phyloP scores from a whole-genome alignment of 805 yeast genomes.

The fission yeast (Schizosaccharomyces pombe) region DNA sequence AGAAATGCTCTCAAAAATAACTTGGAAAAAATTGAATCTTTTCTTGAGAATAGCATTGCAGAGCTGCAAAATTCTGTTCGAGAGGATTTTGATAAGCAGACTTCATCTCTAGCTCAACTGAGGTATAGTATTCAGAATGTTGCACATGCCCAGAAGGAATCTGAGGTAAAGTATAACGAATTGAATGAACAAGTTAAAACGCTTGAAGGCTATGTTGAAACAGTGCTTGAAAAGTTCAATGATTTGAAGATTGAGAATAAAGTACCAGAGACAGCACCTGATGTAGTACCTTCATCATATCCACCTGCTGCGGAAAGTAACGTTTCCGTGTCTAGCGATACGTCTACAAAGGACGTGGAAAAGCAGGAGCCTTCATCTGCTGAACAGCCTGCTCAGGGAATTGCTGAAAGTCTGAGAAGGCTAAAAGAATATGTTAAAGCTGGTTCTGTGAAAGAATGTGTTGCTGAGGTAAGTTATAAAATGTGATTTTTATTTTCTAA shows the following conservation, averaged over 20 bases:
- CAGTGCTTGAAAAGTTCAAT: not conserved
- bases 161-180: not conserved
- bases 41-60: not conserved
- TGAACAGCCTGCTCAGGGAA: too few relatives aligned
- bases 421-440: too few relatives aligned
- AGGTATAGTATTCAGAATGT: not conserved
- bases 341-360: too few relatives aligned
- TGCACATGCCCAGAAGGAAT: not conserved
- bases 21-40: not conserved
- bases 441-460: not conserved
- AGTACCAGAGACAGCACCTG: not conserved
- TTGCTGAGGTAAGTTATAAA: not conserved
- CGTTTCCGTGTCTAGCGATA: too few relatives aligned
- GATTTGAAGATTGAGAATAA: not conserved
- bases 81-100: not conserved
- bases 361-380: too few relatives aligned
- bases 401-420: too few relatives aligned
- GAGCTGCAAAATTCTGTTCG: not conserved
- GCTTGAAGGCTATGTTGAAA: not conserved
- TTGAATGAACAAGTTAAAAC: not conserved
- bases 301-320: too few relatives aligned
- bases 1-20: not conserved
- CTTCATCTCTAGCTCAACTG: not conserved
- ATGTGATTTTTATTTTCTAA: not conserved
- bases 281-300: too few relatives aligned